phyloP scores from a whole-genome alignment of 352 stramenopile species.

The Phytophthora meadii region DNA sequence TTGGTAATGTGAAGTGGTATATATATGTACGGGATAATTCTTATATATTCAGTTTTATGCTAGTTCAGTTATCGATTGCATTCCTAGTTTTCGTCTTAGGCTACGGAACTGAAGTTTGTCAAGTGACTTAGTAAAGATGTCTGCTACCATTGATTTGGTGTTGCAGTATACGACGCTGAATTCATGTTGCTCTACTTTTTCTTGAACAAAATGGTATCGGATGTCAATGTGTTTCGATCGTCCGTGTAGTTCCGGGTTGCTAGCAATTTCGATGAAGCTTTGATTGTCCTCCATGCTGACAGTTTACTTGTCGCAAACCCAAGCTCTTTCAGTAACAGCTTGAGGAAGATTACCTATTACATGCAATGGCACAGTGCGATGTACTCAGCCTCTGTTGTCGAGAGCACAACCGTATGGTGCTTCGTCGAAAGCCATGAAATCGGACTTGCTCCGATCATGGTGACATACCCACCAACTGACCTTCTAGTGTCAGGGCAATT shows the following conservation, averaged over 20 bases:
- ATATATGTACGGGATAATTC: too few species aligned
- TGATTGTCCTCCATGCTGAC: neutral
- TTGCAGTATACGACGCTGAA: slow-evolving; percentile 1
- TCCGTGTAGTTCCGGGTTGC: neutral
- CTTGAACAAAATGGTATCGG: neutral
- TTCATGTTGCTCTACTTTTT: neutral
- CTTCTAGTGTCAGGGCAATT: too few species aligned
- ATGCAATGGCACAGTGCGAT: slow-evolving; percentile 32
- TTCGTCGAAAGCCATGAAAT: neutral
- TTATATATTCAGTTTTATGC: too few species aligned
- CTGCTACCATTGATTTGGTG: slow-evolving; percentile 1
- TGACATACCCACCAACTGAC: neutral
- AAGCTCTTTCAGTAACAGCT: neutral
- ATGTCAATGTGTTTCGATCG: neutral
- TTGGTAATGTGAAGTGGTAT: too few species aligned
- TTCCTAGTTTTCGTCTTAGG: too few species aligned
- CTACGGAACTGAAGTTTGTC: too few species aligned
- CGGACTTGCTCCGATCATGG: neutral
- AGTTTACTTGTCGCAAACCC: neutral
- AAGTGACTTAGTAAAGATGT: neutral
- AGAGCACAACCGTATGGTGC: slow-evolving; percentile 32
- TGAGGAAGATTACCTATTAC: slow-evolving; percentile 1
- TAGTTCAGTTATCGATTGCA: too few species aligned
- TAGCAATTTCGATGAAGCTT: neutral
- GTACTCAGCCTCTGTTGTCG: slow-evolving; percentile 30